Percentiles rank a stretch among this genome's conserved stretches.
Conservation (phyloP, 345 rosid species). For the Gossypium thurberi region DNA sequence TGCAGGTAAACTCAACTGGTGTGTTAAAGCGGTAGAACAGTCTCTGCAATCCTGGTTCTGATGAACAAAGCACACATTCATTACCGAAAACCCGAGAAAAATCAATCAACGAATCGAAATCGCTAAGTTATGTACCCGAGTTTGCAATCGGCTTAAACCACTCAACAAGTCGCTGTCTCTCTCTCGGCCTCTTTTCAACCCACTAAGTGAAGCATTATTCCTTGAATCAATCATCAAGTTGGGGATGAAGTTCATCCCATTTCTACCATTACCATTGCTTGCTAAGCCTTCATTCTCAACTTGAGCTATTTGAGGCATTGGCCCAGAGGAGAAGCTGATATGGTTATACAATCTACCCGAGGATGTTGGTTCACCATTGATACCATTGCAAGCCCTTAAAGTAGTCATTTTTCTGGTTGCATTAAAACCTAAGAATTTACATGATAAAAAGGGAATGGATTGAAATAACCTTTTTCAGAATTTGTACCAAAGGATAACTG, state of each 20-base stretch:
- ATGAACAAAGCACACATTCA: neutral
- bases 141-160: slow-evolving; percentile 20
- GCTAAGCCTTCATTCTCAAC: slow-evolving; percentile 16
- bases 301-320: slow-evolving; percentile 38
- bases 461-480: too few species aligned
- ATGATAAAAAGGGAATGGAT: too few species aligned
- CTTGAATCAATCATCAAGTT: slow-evolving; percentile 28
- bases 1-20: slow-evolving; percentile 69
- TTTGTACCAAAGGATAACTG: too few species aligned
- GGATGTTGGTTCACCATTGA: slow-evolving; percentile 25
- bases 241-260: slow-evolving; percentile 22
- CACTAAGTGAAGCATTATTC: slow-evolving; percentile 27
- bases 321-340: slow-evolving; percentile 26
- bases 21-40: slow-evolving; percentile 41
- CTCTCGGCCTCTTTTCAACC: slow-evolving; percentile 27
- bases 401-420: slow-evolving; percentile 19
- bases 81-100: neutral
- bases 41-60: slow-evolving; percentile 41
- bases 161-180: slow-evolving; percentile 20
- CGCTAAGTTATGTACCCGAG: slow-evolving; percentile 28
- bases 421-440: slow-evolving; percentile 22
- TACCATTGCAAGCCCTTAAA: slow-evolving; percentile 24
- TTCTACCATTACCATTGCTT: slow-evolving; percentile 10
- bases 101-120: neutral
- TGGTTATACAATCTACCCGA: slow-evolving; percentile 22